Conservation (phyloP, 345 rosid genomes). For the Rhodamnia argentea region DNA sequence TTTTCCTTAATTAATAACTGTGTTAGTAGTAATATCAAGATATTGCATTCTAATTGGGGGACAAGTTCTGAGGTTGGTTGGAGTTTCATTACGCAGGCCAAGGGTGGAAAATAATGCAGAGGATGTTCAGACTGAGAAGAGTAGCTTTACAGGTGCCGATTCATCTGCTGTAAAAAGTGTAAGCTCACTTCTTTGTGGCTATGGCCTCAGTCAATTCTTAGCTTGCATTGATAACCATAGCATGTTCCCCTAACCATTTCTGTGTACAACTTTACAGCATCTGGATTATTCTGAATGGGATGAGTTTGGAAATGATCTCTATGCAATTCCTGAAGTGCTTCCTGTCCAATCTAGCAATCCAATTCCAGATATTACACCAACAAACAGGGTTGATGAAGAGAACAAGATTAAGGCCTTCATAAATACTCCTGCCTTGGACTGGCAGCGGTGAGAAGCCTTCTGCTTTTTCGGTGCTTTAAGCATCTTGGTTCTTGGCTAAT, state of each 20-base stretch:
- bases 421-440: slow-evolving; percentile 93
- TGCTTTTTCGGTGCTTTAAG: not conserved
- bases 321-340: slow-evolving; percentile 67
- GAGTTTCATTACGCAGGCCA: slow-evolving; percentile 49
- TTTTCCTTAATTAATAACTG: not conserved
- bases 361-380: slow-evolving; percentile 40
- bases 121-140: slow-evolving; percentile 35
- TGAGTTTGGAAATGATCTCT: slow-evolving; percentile 94
- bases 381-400: slow-evolving; percentile 83
- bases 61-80: slow-evolving; percentile 7
- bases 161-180: slow-evolving; percentile 55
- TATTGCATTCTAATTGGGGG: not conserved
- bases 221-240: not conserved
- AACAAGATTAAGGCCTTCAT: slow-evolving; percentile 85
- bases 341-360: slow-evolving; percentile 43
- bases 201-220: not conserved
- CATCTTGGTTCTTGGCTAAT: not conserved
- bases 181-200: slow-evolving; percentile 12
- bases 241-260: not conserved
- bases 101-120: slow-evolving; percentile 44
- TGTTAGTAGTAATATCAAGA: not conserved
- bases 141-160: slow-evolving; percentile 33
- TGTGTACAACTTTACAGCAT: slow-evolving; percentile 22
- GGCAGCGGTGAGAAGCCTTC: slow-evolving; percentile 76
- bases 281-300: slow-evolving; percentile 79